phyloP scores from a whole-genome alignment of 768 basidiomycete species.

The Xanthoconium stramineum region DNA sequence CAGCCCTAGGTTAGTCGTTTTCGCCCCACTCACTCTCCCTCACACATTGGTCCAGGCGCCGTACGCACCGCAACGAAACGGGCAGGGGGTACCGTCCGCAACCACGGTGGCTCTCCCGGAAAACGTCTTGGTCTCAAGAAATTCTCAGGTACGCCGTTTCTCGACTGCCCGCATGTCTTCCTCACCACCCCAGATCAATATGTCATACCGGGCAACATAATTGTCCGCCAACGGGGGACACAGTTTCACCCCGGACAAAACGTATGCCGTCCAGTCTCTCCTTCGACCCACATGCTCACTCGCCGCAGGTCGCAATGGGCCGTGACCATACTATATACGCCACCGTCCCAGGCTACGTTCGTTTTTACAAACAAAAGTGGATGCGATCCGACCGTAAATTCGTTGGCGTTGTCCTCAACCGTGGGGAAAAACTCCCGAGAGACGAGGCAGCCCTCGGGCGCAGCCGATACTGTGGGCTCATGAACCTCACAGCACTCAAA shows the following conservation, averaged over 20 bases:
- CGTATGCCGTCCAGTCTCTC: slow-evolving; percentile 46
- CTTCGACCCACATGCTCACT: slow-evolving; percentile 5
- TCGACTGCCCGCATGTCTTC: not conserved
- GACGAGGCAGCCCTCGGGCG: slow-evolving; percentile 72
- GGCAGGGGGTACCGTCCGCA: slow-evolving; percentile 91
- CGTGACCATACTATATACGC: slow-evolving; percentile 96
- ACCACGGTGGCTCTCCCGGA: slow-evolving; percentile 90
- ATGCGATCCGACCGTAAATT: slow-evolving; percentile 71
- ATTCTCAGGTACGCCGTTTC: slow-evolving; percentile 70
- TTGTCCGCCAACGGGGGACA: slow-evolving; percentile 91
- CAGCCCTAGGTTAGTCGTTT: slow-evolving; percentile 32
- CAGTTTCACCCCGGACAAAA: slow-evolving; percentile 93
- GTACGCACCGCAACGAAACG: slow-evolving; percentile 95
- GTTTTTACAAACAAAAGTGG: slow-evolving; percentile 86
- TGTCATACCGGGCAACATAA: slow-evolving; percentile 93
- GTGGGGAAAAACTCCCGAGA: slow-evolving; percentile 84
- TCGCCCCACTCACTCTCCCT: not conserved
- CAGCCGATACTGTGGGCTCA: slow-evolving; percentile 80
- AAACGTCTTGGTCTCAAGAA: slow-evolving; percentile 94
- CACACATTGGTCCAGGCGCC: slow-evolving; percentile 42
- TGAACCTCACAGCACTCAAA: slow-evolving; percentile 51
- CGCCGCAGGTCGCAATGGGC: slow-evolving; percentile 76
- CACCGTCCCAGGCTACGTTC: slow-evolving; percentile 84
- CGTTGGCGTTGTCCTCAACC: slow-evolving; percentile 79
- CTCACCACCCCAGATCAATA: slow-evolving; percentile 62